Base-by-base conservation (phyloP, 805 yeast genomes). In the Candida multigemmis region DNA sequence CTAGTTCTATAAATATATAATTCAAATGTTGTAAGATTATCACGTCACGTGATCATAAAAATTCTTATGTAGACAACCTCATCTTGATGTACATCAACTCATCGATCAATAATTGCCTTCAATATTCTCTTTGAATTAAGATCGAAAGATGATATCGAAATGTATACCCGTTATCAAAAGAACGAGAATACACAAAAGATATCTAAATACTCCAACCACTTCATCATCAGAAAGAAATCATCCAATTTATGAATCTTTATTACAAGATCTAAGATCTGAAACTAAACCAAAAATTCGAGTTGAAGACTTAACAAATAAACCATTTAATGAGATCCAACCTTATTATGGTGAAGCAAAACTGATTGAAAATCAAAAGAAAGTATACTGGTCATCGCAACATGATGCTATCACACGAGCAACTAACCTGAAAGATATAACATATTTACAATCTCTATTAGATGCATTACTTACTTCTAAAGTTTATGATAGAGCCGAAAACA, bases 391-490 rank as follows among this genome's bases (percentile, higher is more conserved):
- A n/a, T 58, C 66, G 1, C 48, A 44, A 23, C 53, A 56, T 35
- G 68, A 61, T 30, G 52, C 58, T 0, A 67, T 59, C 8, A 39
- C 56, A 15, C 40, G 68, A 25, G 52, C 62, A 4, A 65, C 65
- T 0, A 58, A 48, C 46, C 65, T 79, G 5, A 70, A 68, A 43
- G 78, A 74, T 36, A 68, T 71, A n/a, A 59, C 65, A 28, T 78
- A 78, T 40, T 60, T 79, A 12, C 85, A 87, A 75, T 71, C 87
- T 3, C 53, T 85, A 19, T 60, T 84, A 21, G 94, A 85, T 40
- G 89, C 91, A 0, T 77, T 87, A 37, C 44, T 85, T 17, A 71
- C 74, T 23, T 68, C 80, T 18, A 66, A 67, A 28, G 79, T 81
- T 44, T 70, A 66, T 38, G 69, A 65, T 13, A 63, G 95, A 42